Conservation (phyloP, 208 protist species). For the Crithidia sp. region DNA sequence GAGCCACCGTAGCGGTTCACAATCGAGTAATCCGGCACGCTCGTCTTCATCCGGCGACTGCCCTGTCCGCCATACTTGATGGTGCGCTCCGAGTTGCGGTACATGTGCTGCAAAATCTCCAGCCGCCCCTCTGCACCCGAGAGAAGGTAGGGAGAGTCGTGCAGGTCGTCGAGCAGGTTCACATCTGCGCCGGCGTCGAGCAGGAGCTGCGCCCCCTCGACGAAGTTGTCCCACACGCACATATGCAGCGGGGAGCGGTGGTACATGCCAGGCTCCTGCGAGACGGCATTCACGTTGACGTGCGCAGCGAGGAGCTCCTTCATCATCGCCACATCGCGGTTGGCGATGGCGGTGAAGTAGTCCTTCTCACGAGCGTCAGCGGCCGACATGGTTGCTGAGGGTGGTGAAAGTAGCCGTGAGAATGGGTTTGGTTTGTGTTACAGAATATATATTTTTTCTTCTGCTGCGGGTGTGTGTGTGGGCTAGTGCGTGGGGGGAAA, state of each 20-base stretch:
- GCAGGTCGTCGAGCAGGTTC: slow-evolving; percentile 55
- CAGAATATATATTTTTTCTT: too few relatives aligned
- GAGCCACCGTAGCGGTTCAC: slow-evolving; percentile 49
- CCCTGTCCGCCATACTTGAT: slow-evolving; percentile 22
- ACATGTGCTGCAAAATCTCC: slow-evolving; percentile 57
- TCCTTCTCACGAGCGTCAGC: slow-evolving; percentile 9
- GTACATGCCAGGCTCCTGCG: slow-evolving; percentile 30
- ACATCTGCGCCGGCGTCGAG: slow-evolving; percentile 57
- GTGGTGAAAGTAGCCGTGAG: neutral
- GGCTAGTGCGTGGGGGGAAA: too few relatives aligned
- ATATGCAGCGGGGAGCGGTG: slow-evolving; percentile 57
- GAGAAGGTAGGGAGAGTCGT: slow-evolving; percentile 65
- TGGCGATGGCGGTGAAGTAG: slow-evolving; percentile 49
- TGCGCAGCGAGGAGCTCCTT: slow-evolving; percentile 35
- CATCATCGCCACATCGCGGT: slow-evolving; percentile 30
- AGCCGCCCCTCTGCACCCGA: slow-evolving; percentile 45
- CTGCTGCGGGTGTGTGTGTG: too few relatives aligned
- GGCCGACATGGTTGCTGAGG: slow-evolving; percentile 9
- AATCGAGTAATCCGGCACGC: slow-evolving; percentile 45
- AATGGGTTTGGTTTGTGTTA: neutral
- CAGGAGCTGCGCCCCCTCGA: slow-evolving; percentile 47
- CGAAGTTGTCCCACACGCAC: slow-evolving; percentile 55
- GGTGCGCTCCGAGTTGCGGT: slow-evolving; percentile 34
- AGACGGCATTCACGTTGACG: slow-evolving; percentile 43
- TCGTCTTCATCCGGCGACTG: slow-evolving; percentile 30